A percentile compares a stretch with the other conserved stretches of the same genome.
phyloP scores from a whole-genome alignment of 805 yeast genomes.

The Lipomyces spencermartinsiae region DNA sequence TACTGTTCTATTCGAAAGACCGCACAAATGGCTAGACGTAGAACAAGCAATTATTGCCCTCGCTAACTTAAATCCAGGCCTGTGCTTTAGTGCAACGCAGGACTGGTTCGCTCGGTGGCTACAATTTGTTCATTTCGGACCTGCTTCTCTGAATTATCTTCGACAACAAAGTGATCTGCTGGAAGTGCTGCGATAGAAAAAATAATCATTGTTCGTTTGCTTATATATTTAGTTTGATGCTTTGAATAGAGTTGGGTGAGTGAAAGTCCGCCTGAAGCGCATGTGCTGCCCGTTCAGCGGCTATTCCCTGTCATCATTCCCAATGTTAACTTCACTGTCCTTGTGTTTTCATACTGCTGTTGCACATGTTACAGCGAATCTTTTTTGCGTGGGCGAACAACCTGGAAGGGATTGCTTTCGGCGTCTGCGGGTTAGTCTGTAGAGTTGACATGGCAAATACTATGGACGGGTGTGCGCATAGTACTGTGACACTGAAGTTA shows the following conservation, averaged over 20 bases:
- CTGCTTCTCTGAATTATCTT: neutral
- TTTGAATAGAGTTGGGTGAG: too few relatives aligned
- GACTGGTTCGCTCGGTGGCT: constrained; percentile 39
- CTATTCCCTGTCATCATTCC: too few relatives aligned
- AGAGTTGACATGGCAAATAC: too few relatives aligned
- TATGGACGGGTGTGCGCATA: neutral
- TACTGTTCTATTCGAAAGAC: constrained; percentile 26
- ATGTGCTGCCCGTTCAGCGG: too few relatives aligned
- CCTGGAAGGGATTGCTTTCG: neutral
- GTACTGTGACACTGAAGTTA: too few relatives aligned
- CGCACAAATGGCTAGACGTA: constrained; percentile 40
- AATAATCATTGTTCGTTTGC: too few relatives aligned
- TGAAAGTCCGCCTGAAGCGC: too few relatives aligned
- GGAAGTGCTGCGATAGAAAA: too few relatives aligned
- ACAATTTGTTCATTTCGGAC: constrained; percentile 14
- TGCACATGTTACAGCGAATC: too few relatives aligned
- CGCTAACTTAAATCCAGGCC: constrained; percentile 34
- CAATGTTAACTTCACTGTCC: neutral
- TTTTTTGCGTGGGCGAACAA: too few relatives aligned
- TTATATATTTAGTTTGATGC: too few relatives aligned
- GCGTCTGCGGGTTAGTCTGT: neutral
- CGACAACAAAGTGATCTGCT: neutral
- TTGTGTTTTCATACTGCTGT: too few relatives aligned
- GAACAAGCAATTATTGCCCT: constrained; percentile 19
- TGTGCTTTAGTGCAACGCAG: constrained; percentile 11